Conservation (phyloP, 805 yeast genomes). For the Monosporozyma servazzii region DNA sequence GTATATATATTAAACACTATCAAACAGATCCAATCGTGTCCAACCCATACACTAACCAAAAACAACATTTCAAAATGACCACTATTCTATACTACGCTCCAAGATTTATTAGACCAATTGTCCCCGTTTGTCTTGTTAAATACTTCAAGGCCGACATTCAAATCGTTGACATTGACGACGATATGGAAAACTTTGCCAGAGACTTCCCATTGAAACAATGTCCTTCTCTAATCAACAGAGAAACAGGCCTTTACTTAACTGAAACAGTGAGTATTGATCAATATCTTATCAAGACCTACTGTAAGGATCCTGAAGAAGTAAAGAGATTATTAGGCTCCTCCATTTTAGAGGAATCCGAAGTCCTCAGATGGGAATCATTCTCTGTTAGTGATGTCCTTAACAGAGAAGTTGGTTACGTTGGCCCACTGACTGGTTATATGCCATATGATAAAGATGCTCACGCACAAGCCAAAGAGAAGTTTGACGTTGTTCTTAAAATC, state of each 20-base stretch:
- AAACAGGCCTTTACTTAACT: conserved; percentile 55
- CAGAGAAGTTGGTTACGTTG: conserved; percentile 39
- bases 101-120: conserved; percentile 34
- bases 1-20: too few species aligned
- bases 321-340: conserved; percentile 45
- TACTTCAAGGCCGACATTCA: conserved; percentile 51
- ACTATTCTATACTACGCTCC: conserved; percentile 19
- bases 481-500: conserved; percentile 34
- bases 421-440: conserved; percentile 45
- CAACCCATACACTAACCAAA: background rate
- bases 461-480: conserved; percentile 34
- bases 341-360: conserved; percentile 30
- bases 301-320: conserved; percentile 28
- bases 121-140: conserved; percentile 43
- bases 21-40: background rate
- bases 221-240: conserved; percentile 64
- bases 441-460: conserved; percentile 68
- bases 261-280: conserved; percentile 55
- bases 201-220: conserved; percentile 54
- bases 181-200: conserved; percentile 27
- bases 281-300: conserved; percentile 34
- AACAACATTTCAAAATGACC: conserved; percentile 36
- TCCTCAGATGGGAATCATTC: conserved; percentile 70
- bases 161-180: conserved; percentile 32
- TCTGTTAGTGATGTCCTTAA: conserved; percentile 58